Percentiles rank a stretch among this genome's conserved stretches.
phyloP scores from a whole-genome alignment of 257 asterid genomes.

The Marsdenia floribunda region DNA sequence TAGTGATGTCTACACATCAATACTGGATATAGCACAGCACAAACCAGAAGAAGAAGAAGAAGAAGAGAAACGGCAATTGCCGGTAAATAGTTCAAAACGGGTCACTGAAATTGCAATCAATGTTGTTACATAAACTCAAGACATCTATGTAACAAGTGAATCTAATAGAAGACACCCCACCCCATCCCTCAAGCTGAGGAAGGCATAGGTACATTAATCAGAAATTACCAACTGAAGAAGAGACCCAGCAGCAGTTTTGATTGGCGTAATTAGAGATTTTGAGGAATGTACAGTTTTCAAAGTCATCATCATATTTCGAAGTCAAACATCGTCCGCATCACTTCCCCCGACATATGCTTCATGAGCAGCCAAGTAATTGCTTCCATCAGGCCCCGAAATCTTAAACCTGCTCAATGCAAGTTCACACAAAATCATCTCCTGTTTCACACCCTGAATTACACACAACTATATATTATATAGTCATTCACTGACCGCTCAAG shows the following conservation, averaged over 20 bases:
- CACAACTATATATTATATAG: not conserved
- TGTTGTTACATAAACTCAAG: not conserved
- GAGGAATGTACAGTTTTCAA: conserved; percentile 40
- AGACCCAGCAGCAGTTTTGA: conserved; percentile 17
- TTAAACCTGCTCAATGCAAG: conserved; percentile 43
- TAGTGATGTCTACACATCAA: not conserved
- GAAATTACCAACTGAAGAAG: conserved; percentile 12
- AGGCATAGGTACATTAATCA: not conserved
- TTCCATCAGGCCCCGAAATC: conserved; percentile 76
- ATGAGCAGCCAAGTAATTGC: conserved; percentile 48
- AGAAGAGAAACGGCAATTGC: not conserved
- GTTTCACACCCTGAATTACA: not conserved
- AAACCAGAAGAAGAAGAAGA: not conserved
- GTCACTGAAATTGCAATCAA: not conserved
- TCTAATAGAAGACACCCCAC: not conserved
- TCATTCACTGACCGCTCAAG: conserved; percentile 68
- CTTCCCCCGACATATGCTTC: conserved; percentile 47
- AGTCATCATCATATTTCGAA: not conserved
- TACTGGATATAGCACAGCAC: not conserved
- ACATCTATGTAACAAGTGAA: conserved; percentile 2
- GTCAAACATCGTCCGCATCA: conserved; percentile 56
- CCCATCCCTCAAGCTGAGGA: not conserved
- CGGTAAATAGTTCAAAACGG: not conserved
- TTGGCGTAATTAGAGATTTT: conserved; percentile 13
- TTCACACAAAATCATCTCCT: conserved; percentile 8